Evolutionary conservation across 169 alveolate genomes (phyloP), one percentile per base, ranked within the genome.

Genomic region (Plasmodium knowlesi): DNA sequence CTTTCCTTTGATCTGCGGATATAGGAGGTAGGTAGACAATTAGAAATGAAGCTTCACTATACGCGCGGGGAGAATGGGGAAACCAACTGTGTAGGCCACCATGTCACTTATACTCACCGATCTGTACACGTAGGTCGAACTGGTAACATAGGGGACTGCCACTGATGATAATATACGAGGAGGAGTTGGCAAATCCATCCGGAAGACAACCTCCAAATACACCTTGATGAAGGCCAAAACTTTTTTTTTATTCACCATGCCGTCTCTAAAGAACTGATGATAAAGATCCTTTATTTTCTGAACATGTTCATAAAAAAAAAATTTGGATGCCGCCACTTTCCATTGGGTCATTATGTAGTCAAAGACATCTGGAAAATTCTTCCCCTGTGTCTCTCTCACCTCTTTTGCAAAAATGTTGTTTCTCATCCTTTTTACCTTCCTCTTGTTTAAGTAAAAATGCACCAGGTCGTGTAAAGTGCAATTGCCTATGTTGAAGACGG

Each of bases 281-380:
- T 79, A 89, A 19, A 89, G 67, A 19, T 89, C 94, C 37, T 61
- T 89, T 72, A 89, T 54, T 28, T 78, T 89, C 25, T 79, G 90
- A 57, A 89, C 34, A 89, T 89, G 89, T 57, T 89, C 83, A 89
- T 89, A 89, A 67, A 89, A 89, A 79, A 89, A 89, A 57, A 89
- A 89, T 1, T 89, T 50, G 3, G 14, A 30, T 37, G 90, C 61
- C 57, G 37, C 37, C 32, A 54, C 25, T 34, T 79, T 19, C 94
- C 88, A 89, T 25, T 79, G 30, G 28, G 71, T 16, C 84, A 78
- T 89, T 89, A 89, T 50, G 46, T 79, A 61, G 50, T 79, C 74
- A 50, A 89, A 89, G 79, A 89, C 54, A 39, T 89, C 94, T n/a
- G 82, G 46, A 32, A 89, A 89, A 8, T 34, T 22, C 71, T 89